Evolutionary conservation across 805 yeast species (phyloP).

Genomic region (Sugiyamaella marilandica): DNA sequence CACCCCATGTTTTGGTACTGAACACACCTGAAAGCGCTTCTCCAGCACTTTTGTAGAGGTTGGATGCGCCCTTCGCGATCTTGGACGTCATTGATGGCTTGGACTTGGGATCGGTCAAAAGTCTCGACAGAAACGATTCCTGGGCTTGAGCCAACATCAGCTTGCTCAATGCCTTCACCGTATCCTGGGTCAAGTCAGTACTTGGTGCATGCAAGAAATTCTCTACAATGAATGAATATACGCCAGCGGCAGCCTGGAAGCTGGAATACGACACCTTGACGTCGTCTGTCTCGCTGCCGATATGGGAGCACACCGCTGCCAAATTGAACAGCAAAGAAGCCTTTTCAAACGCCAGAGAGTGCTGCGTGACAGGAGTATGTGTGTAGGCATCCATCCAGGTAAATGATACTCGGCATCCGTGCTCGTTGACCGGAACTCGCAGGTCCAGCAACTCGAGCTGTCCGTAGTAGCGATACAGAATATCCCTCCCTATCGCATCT

Average conservation of each 20-base stretch:
- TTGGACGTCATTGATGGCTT: slow-evolving; percentile 72
- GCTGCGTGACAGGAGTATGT: slow-evolving; percentile 50
- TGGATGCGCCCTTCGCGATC: slow-evolving; percentile 59
- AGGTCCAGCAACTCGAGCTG: slow-evolving; percentile 76
- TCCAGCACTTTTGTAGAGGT: slow-evolving; percentile 49
- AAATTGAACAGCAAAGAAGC: slow-evolving; percentile 78
- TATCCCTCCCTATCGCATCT: slow-evolving; percentile 45
- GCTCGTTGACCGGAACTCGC: slow-evolving; percentile 62
- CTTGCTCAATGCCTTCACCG: slow-evolving; percentile 57
- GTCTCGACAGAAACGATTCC: slow-evolving; percentile 68
- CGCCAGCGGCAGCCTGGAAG: slow-evolving; percentile 75
- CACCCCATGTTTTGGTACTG: slow-evolving; percentile 38
- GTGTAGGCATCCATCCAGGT: slow-evolving; percentile 75
- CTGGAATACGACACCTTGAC: slow-evolving; percentile 55
- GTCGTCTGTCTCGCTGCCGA: slow-evolving; percentile 38
- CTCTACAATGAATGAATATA: slow-evolving; percentile 64
- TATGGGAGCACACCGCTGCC: slow-evolving; percentile 55
- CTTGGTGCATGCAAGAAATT: slow-evolving; percentile 89
- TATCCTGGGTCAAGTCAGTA: slow-evolving; percentile 64
- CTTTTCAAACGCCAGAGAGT: slow-evolving; percentile 82
- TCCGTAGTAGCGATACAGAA: slow-evolving; percentile 67
- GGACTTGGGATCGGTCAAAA: slow-evolving; percentile 40
- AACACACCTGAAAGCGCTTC: slow-evolving; percentile 35
- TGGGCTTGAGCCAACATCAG: slow-evolving; percentile 85
- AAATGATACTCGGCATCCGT: slow-evolving; percentile 56